Base-by-base conservation (phyloP, 768 basidiomycete genomes). In the Lactifluus rugatus region DNA sequence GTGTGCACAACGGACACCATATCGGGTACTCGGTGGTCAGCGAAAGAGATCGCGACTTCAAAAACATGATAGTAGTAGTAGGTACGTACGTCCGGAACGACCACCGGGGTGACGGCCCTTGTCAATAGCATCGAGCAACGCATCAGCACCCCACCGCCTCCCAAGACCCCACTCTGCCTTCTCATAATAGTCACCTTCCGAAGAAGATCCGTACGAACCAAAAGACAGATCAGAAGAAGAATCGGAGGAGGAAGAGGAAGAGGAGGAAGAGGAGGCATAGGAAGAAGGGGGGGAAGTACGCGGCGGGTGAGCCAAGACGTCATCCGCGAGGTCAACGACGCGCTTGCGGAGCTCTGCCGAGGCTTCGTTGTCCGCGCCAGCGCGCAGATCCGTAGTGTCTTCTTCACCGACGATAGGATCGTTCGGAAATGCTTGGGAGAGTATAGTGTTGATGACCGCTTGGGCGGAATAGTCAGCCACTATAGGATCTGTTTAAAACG, bases 321-420 rank as follows among this genome's bases (percentile, higher is more conserved):
- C 87, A 66, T 90, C 93, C 3, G 93, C 89, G 28, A 99, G 83
- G 34, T 79, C 72, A 44, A 90, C 78, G 59, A 98, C 89, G 44
- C 88, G 80, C 25, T 81, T 74, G 37, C 81, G 68, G 52, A 93
- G 71, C n/a, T n/a, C n/a, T n/a, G n/a, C n/a, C n/a, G 44, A n/a
- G 16, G 66, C 69, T 1, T 31, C 9, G 28, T 31, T n/a, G n/a
- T n/a, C n/a, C n/a, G n/a, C n/a, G n/a, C n/a, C n/a, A n/a, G n/a
- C 28, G 7, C 87, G 81, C 19, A 98, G 72, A 53, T 92, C 89
- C 0, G 81, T 75, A 0, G 95, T 85, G 69, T 96, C 92, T 71
- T 99, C 95, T 71, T 99, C 96, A 32, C 94, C 96, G 39, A 98
- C 85, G 67, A 98, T 90, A 9, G 81, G 81, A 71, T 97, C 93